phyloP scores from a whole-genome alignment of 1,139 yeast species.

The Sugiyamaella sp. region DNA sequence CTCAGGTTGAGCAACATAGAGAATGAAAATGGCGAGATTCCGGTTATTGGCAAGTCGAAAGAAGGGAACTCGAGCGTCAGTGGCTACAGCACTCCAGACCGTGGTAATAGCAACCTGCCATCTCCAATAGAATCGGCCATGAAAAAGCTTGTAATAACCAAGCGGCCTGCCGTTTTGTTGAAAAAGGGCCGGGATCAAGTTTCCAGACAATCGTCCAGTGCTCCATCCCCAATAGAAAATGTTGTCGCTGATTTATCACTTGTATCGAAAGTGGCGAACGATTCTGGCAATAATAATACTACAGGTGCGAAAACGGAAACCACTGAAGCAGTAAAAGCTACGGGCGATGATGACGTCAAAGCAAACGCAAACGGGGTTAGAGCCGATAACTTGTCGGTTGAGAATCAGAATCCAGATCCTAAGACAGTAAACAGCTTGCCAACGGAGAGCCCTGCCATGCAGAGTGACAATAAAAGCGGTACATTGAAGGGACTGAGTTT shows the following conservation, averaged over 20 bases:
- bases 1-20: slow-evolving; percentile 19
- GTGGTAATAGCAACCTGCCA: background rate
- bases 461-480: slow-evolving; percentile 1
- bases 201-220: slow-evolving; percentile 8
- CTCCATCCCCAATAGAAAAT: slow-evolving; percentile 2
- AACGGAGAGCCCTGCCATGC: no score
- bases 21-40: slow-evolving; percentile 13
- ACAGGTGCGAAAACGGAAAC: no score
- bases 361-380: background rate
- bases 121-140: slow-evolving; percentile 5
- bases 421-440: no score
- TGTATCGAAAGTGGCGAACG: no score
- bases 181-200: slow-evolving; percentile 6
- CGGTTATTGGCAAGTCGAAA: no score
- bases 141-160: slow-evolving; percentile 13
- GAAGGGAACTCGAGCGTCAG: background rate
- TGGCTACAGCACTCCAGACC: background rate
- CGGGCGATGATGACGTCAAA: no score
- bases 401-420: no score
- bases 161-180: slow-evolving; percentile 12
- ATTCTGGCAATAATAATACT: background rate
- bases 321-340: no score
- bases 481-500: slow-evolving; percentile 45
- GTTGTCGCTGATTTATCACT: no score
- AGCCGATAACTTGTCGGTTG: background rate